Percentiles rank a stretch among this genome's conserved stretches.
These are phyloP conservation scores for Daldinia grandis DNA, from an alignment of 495 filamentous ascomycete species.

Conservation along the genomic window DNA sequence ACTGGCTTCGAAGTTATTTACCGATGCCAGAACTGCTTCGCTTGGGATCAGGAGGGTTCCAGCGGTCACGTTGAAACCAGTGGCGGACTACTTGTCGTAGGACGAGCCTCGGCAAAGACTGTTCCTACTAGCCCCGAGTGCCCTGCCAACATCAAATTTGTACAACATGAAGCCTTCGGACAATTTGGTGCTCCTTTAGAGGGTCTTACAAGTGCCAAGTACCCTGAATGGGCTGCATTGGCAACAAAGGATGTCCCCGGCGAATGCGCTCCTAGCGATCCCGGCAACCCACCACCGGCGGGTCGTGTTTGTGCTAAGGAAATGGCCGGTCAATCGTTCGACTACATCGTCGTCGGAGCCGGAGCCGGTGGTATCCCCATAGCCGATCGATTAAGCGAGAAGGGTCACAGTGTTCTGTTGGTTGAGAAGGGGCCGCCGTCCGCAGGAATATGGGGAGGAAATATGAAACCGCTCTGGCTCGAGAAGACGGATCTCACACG, in stretches of 20 bases:
- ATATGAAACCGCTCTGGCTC: conserved; percentile 69
- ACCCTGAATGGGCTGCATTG: conserved; percentile 58
- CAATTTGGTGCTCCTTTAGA: conserved; percentile 55
- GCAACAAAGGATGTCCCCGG: conserved; percentile 49
- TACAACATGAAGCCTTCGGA: conserved; percentile 55
- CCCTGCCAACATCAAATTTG: conserved; percentile 47
- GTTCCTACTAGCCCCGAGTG: conserved; percentile 47
- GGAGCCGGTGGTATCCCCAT: conserved; percentile 73
- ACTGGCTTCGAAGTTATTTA: conserved; percentile 66
- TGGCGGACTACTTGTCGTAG: conserved; percentile 51
- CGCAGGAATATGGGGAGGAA: conserved; percentile 67
- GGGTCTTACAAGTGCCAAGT: conserved; percentile 55
- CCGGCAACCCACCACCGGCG: conserved; percentile 28
- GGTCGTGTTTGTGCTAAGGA: conserved; percentile 47
- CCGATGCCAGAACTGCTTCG: conserved; percentile 69
- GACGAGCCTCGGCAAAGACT: conserved; percentile 52
- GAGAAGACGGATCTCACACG: conserved; percentile 72
- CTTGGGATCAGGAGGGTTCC: conserved; percentile 63
- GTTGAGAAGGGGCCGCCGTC: conserved; percentile 72
- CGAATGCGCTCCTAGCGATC: conserved; percentile 45
- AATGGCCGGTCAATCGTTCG: conserved; percentile 59
- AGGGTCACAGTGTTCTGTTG: conserved; percentile 86
- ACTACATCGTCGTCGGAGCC: conserved; percentile 74
- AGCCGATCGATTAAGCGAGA: conserved; percentile 73
- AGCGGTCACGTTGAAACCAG: conserved; percentile 51